phyloP scores from a whole-genome alignment of 805 yeast genomes.

The Danielozyma ontarioensis region DNA sequence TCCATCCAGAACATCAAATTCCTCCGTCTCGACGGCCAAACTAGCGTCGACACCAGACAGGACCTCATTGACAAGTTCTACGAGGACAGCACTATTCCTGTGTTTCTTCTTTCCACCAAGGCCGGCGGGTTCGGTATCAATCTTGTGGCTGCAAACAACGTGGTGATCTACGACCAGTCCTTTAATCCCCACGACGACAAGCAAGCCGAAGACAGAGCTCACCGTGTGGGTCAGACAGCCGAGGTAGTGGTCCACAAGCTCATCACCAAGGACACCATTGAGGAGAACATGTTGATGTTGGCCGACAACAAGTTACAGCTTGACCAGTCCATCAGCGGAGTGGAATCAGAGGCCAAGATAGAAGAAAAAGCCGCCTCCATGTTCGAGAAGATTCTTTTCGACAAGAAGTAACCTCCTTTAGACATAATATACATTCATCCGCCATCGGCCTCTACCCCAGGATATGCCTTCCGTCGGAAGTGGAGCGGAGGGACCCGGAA shows the following conservation, averaged over 20 bases:
- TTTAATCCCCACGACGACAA: slow-evolving; percentile 98
- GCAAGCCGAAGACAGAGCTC: slow-evolving; percentile 98
- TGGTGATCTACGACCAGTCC: slow-evolving; percentile 85
- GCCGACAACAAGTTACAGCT: slow-evolving; percentile 89
- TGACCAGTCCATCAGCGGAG: slow-evolving; percentile 58
- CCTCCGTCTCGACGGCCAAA: slow-evolving; percentile 86
- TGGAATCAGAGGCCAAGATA: slow-evolving; percentile 31
- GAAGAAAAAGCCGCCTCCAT: slow-evolving; percentile 52
- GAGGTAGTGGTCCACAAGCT: slow-evolving; percentile 77
- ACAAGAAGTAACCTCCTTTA: no score
- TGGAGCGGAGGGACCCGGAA: no score
- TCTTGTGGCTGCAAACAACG: slow-evolving; percentile 90
- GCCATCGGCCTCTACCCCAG: no score
- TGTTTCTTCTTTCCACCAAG: slow-evolving; percentile 85
- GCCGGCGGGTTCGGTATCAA: slow-evolving; percentile 99
- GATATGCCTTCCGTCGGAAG: no score
- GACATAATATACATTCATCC: background rate
- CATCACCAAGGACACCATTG: slow-evolving; percentile 71
- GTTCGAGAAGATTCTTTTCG: slow-evolving; percentile 46
- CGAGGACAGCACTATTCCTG: slow-evolving; percentile 75
- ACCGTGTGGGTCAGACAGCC: slow-evolving; percentile 89
- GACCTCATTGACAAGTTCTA: slow-evolving; percentile 85
- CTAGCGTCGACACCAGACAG: slow-evolving; percentile 90
- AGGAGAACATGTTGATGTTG: slow-evolving; percentile 78
- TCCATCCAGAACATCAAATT: slow-evolving; percentile 62